Percentiles rank a stretch among this genome's conserved stretches.
phyloP scores from a whole-genome alignment of 1,139 yeast species.

The Sugiyamaella xylanicola region DNA sequence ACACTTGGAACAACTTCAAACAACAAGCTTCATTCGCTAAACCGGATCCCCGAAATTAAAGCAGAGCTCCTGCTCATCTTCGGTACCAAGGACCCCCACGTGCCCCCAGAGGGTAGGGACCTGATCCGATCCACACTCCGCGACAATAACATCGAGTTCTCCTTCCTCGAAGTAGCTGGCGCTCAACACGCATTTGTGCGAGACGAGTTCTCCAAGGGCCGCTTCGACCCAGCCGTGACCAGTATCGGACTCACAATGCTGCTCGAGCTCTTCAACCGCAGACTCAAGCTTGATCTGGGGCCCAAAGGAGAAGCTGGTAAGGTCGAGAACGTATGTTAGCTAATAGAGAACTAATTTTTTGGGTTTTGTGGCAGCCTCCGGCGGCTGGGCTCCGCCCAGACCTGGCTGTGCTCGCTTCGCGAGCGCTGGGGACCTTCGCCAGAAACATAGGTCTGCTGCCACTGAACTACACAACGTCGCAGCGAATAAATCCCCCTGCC shows the following conservation, averaged over 20 bases:
- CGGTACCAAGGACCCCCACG: constrained; percentile 80
- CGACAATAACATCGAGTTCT: constrained; percentile 60
- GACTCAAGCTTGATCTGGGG: constrained; percentile 67
- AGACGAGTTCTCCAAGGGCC: constrained; percentile 75
- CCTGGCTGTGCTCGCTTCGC: background rate
- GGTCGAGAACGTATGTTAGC: constrained; percentile 68
- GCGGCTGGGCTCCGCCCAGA: background rate
- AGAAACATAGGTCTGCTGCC: background rate
- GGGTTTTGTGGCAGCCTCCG: background rate
- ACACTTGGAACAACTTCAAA: constrained; percentile 63
- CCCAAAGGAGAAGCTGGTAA: constrained; percentile 52
- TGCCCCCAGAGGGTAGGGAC: constrained; percentile 77
- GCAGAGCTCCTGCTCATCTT: constrained; percentile 66
- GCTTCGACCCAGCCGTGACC: constrained; percentile 78
- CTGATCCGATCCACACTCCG: constrained; percentile 66
- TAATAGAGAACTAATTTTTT: background rate
- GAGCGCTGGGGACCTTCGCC: background rate
- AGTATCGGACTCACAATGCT: constrained; percentile 67
- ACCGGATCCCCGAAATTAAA: constrained; percentile 47
- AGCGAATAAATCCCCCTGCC: too few species aligned
- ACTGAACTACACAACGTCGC: too few species aligned
- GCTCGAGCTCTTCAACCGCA: constrained; percentile 69
- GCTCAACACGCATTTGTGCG: constrained; percentile 85
- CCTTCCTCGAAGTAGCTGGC: constrained; percentile 73
- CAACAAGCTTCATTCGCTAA: constrained; percentile 58